These are phyloP conservation scores for Dendrostoma leiphaemia DNA, from an alignment of 2,329 filamentous ascomycete genomes.

Conservation along the genomic window DNA sequence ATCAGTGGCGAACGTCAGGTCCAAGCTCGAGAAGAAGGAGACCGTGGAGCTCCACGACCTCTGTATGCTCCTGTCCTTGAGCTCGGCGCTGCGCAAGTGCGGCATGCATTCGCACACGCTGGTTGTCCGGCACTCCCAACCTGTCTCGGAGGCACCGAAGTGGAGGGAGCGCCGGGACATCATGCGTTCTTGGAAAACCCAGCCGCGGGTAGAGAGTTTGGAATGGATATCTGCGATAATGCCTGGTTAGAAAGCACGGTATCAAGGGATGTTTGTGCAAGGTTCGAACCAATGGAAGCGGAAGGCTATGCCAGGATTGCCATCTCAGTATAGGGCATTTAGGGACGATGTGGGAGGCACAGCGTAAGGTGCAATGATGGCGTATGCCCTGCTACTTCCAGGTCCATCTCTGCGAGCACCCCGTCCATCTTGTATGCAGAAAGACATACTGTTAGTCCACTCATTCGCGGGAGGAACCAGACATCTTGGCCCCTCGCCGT, in stretches of 20 bases:
- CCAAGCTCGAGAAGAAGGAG: not conserved
- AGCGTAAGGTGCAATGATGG: too few relatives aligned
- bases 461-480: not conserved
- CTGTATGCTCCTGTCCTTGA: not conserved
- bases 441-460: not conserved
- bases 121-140: constrained; percentile 2
- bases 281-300: too few relatives aligned
- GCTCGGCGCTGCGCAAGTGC: not conserved
- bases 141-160: constrained; percentile 1
- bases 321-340: too few relatives aligned
- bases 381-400: too few relatives aligned
- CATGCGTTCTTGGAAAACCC: constrained; percentile 14
- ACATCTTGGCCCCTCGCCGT: not conserved
- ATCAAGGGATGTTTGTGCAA: too few relatives aligned
- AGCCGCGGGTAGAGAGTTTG: not conserved
- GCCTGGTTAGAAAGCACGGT: too few relatives aligned
- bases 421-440: too few relatives aligned
- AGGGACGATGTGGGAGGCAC: too few relatives aligned
- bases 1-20: not conserved
- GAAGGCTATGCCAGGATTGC: too few relatives aligned
- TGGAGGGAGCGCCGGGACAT: constrained; percentile 9
- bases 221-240: not conserved
- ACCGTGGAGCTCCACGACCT: not conserved
- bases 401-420: too few relatives aligned
- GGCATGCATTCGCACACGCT: not conserved